Evolutionary conservation across 2,329 filamentous ascomycete genomes (phyloP).

Genomic region (Penicillium sp.): DNA sequence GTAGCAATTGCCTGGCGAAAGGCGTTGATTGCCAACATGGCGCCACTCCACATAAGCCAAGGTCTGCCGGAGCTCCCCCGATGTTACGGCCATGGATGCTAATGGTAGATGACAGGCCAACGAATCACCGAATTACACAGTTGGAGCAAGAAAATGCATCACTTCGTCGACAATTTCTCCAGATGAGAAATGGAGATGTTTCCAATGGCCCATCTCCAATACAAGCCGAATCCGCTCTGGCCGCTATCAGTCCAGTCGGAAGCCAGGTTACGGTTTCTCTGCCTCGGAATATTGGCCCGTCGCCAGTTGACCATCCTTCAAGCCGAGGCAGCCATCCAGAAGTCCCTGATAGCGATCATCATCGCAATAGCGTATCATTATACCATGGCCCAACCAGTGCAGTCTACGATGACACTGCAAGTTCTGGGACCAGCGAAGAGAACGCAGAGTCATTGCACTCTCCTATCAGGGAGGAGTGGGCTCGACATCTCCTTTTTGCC

Average conservation of each 20-base stretch:
- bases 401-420: conserved; percentile 22
- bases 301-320: conserved; percentile 9
- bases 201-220: conserved; percentile 1
- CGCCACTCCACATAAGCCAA: conserved; percentile 31
- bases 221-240: conserved; percentile 5
- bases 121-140: conserved; percentile 27
- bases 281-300: conserved; percentile 4
- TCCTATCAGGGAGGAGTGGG: conserved; percentile 16
- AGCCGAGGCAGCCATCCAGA: conserved; percentile 15
- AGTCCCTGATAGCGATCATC: conserved; percentile 16
- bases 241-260: conserved; percentile 4
- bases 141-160: conserved; percentile 26
- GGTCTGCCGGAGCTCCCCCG: conserved; percentile 9
- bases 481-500: conserved; percentile 23
- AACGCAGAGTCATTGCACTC: not conserved
- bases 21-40: conserved; percentile 47
- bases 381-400: conserved; percentile 27
- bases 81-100: not conserved
- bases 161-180: conserved; percentile 17
- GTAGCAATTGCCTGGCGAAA: conserved; percentile 49
- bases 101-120: conserved; percentile 18
- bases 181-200: not conserved
- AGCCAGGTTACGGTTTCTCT: conserved; percentile 1
- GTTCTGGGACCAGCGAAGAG: conserved; percentile 4
- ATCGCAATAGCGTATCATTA: conserved; percentile 14